phyloP scores from a whole-genome alignment of 2,329 filamentous ascomycete species.

The Aspergillus sp. region DNA sequence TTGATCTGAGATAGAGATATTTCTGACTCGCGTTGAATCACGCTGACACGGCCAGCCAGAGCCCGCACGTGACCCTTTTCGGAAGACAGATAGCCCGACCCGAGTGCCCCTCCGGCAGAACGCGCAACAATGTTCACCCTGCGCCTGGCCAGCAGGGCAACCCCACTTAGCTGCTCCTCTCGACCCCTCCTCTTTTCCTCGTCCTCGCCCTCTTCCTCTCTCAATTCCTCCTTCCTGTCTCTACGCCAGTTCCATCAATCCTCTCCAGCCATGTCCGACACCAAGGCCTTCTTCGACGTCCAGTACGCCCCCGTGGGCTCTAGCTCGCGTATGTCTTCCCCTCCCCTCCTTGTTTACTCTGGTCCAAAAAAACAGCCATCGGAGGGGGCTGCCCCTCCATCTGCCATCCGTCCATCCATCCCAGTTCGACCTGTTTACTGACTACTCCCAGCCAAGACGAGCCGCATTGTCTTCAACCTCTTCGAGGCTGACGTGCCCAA shows the following conservation, averaged over 20 bases:
- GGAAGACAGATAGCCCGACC: constrained; percentile 19
- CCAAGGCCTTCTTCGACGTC: constrained; percentile 67
- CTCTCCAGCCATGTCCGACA: constrained; percentile 61
- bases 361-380: constrained; percentile 1
- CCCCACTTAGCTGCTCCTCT: constrained; percentile 38
- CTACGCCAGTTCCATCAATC: constrained; percentile 52
- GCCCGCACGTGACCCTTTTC: no score
- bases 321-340: constrained; percentile 20
- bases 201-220: constrained; percentile 25
- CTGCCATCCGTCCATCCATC: constrained; percentile 3
- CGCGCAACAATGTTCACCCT: constrained; percentile 33
- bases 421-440: not conserved
- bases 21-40: no score
- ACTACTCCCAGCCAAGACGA: constrained; percentile 53
- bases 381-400: constrained; percentile 9
- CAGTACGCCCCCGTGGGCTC: constrained; percentile 42
- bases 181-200: constrained; percentile 24
- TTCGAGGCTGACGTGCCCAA: constrained; percentile 79
- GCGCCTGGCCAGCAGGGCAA: constrained; percentile 28
- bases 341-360: constrained; percentile 3
- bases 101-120: constrained; percentile 20
- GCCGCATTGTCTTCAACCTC: constrained; percentile 82
- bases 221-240: constrained; percentile 22
- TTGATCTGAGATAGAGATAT: no score
- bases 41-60: no score